phyloP scores from a whole-genome alignment of 495 filamentous ascomycete species.

The Chaetomium cochliodes region DNA sequence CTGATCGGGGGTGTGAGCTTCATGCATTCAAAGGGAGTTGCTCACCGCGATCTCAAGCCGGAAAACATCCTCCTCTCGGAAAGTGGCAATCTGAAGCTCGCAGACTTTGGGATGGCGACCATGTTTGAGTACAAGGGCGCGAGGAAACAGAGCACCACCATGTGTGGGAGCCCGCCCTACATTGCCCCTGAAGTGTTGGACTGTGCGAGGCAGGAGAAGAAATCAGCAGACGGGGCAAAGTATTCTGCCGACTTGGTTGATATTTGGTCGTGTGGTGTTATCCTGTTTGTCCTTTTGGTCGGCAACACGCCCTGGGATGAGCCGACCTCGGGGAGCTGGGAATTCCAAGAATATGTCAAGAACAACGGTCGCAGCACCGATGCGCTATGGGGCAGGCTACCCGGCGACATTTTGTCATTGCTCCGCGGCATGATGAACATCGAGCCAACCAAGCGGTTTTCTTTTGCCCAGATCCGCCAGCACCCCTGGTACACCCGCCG shows the following conservation, averaged over 20 bases:
- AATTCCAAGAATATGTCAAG: constrained; percentile 80
- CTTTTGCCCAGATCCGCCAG: constrained; percentile 78
- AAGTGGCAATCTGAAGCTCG: constrained; percentile 87
- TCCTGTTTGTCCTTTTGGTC: constrained; percentile 90
- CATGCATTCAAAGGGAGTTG: constrained; percentile 90
- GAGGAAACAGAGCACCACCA: constrained; percentile 74
- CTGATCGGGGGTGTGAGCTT: constrained; percentile 86
- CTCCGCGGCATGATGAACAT: constrained; percentile 92
- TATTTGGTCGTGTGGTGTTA: constrained; percentile 96
- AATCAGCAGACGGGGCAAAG: constrained; percentile 55
- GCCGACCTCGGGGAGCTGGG: constrained; percentile 74
- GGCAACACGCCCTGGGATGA: constrained; percentile 99
- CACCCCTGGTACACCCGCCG: constrained; percentile 93
- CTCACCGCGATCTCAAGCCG: constrained; percentile 87
- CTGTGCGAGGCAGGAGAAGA: constrained; percentile 45
- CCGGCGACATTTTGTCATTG: constrained; percentile 75
- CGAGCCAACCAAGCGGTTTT: constrained; percentile 72
- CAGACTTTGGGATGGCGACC: constrained; percentile 95
- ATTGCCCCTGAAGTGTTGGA: constrained; percentile 90
- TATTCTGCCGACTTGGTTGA: constrained; percentile 85
- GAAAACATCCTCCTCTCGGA: constrained; percentile 84
- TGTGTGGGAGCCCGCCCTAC: constrained; percentile 96
- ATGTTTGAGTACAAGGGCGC: constrained; percentile 84
- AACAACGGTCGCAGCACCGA: constrained; percentile 78
- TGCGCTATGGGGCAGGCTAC: constrained; percentile 80